Conservation (phyloP, 2,329 filamentous ascomycete species). For the Didymella keratinophila region DNA sequence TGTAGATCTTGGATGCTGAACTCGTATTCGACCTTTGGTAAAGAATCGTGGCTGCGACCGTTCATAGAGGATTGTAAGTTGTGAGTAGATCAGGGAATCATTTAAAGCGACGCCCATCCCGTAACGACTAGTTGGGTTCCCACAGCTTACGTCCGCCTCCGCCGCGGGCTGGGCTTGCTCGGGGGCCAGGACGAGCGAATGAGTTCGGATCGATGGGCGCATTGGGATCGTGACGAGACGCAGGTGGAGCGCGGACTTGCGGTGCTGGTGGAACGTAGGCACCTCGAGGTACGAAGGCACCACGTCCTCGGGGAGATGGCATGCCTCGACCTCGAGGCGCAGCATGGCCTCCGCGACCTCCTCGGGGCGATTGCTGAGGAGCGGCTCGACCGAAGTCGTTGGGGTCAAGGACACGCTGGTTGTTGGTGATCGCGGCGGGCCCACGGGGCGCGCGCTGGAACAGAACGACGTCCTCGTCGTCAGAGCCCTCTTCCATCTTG, state of each 20-base stretch:
- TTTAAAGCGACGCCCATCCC: slow-evolving; percentile 9
- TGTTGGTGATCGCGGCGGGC: slow-evolving; percentile 39
- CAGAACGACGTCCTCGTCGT: slow-evolving; percentile 51
- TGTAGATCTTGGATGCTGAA: neutral
- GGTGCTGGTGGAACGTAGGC: slow-evolving; percentile 43
- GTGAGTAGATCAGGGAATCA: slow-evolving; percentile 10
- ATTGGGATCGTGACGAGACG: slow-evolving; percentile 45
- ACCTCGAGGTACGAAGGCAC: slow-evolving; percentile 41
- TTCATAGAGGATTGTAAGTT: slow-evolving; percentile 1
- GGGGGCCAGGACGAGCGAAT: slow-evolving; percentile 47
- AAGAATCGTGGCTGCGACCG: neutral
- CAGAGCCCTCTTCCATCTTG: slow-evolving; percentile 36
- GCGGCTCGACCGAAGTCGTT: slow-evolving; percentile 56
- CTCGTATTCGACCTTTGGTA: neutral
- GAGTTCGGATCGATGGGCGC: slow-evolving; percentile 53
- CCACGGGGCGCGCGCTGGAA: slow-evolving; percentile 50
- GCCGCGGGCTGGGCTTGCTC: slow-evolving; percentile 39
- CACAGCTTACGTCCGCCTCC: slow-evolving; percentile 49
- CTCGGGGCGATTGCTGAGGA: slow-evolving; percentile 42
- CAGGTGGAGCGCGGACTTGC: slow-evolving; percentile 36
- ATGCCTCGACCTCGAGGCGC: slow-evolving; percentile 36
- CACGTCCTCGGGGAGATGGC: slow-evolving; percentile 36
- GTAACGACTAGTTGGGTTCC: slow-evolving; percentile 48
- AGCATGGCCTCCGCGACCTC: slow-evolving; percentile 40
- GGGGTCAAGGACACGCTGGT: slow-evolving; percentile 55